Evolutionary conservation across 805 yeast genomes (phyloP).

Genomic region (Lipomyces starkeyi): DNA sequence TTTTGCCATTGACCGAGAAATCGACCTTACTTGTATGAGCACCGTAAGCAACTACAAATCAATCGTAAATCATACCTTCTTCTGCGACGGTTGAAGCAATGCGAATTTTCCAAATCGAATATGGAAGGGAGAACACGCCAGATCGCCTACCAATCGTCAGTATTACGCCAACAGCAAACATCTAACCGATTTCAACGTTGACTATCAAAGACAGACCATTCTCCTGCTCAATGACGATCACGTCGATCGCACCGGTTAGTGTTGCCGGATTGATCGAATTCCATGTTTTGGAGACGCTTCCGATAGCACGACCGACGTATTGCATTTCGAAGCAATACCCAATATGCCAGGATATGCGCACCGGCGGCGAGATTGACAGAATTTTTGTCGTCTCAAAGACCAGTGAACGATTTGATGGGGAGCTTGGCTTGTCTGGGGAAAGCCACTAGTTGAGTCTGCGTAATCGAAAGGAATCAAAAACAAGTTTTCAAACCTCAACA

Average conservation of each 20-base stretch:
- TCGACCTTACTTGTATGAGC: slow-evolving; percentile 56
- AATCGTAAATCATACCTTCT: slow-evolving; percentile 55
- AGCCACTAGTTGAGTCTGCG: background rate
- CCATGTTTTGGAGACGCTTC: slow-evolving; percentile 96
- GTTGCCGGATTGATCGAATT: slow-evolving; percentile 96
- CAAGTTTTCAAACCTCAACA: background rate
- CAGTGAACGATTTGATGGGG: background rate
- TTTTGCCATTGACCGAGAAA: slow-evolving; percentile 79
- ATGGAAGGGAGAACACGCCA: slow-evolving; percentile 95
- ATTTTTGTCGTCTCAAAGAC: background rate
- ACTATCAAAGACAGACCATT: slow-evolving; percentile 54
- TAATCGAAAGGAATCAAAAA: background rate
- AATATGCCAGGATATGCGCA: background rate
- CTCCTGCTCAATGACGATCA: slow-evolving; percentile 89
- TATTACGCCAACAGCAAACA: background rate
- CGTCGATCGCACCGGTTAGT: slow-evolving; percentile 94
- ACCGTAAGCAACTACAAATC: background rate
- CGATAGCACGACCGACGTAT: slow-evolving; percentile 94
- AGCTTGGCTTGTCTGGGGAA: background rate
- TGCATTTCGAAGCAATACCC: slow-evolving; percentile 63
- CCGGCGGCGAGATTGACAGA: background rate
- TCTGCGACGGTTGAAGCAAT: slow-evolving; percentile 89
- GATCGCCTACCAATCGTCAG: slow-evolving; percentile 50
- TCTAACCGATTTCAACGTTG: background rate
- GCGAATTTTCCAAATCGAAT: slow-evolving; percentile 95